Percentiles rank a stretch among this genome's conserved stretches.
Conservation (phyloP, 2,329 filamentous ascomycete genomes). For the Apiospora arundinis region DNA sequence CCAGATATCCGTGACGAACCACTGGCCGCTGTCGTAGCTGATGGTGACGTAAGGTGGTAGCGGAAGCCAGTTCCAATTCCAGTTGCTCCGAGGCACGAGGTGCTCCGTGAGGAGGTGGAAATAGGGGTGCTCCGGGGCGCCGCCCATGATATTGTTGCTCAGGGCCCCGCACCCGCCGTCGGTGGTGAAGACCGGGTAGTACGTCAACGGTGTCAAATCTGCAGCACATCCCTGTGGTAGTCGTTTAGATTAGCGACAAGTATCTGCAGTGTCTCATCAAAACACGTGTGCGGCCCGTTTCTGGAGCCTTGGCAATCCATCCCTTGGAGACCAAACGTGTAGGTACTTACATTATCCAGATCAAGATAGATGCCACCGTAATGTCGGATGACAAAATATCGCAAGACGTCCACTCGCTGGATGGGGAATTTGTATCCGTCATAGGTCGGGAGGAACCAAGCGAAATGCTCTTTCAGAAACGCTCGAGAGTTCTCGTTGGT, state of each 20-base stretch:
- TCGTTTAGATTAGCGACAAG: neutral
- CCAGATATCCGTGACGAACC: constrained; percentile 75
- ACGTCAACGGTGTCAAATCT: constrained; percentile 68
- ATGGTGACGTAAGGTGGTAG: constrained; percentile 76
- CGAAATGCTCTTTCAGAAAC: constrained; percentile 76
- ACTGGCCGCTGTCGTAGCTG: constrained; percentile 73
- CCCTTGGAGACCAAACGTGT: neutral
- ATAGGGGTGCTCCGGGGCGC: constrained; percentile 72
- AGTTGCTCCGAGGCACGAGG: constrained; percentile 64
- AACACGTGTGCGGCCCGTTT: neutral
- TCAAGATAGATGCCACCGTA: constrained; percentile 85
- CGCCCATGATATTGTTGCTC: constrained; percentile 72
- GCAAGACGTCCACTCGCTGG: constrained; percentile 78
- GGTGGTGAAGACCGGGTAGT: constrained; percentile 72
- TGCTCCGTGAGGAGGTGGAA: constrained; percentile 71
- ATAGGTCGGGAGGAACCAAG: constrained; percentile 81
- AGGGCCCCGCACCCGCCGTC: constrained; percentile 43
- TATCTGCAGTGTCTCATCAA: constrained; percentile 5
- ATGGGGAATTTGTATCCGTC: constrained; percentile 77
- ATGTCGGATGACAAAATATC: constrained; percentile 79
- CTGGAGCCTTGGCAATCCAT: neutral
- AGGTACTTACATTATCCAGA: constrained; percentile 56
- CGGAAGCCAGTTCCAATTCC: constrained; percentile 63
- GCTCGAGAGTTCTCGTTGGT: constrained; percentile 72
- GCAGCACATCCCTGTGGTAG: constrained; percentile 68